Conservation (phyloP, 257 asterid species). For the Cinchona pubescens region DNA sequence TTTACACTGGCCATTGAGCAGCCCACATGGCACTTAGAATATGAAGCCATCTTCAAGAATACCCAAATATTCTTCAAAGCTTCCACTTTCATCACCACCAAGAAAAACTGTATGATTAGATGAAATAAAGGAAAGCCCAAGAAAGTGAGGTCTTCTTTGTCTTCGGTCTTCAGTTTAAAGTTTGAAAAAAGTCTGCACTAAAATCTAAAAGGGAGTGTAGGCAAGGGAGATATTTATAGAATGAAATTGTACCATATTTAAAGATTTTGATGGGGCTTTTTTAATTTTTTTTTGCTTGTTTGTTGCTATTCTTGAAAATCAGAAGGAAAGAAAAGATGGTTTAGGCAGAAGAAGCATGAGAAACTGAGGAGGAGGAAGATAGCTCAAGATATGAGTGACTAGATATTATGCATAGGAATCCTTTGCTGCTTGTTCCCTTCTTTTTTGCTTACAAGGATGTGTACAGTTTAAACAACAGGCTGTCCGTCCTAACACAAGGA, state of each 20-base stretch:
- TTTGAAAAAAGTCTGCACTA: neutral
- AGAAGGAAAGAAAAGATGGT: neutral
- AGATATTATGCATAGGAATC: slow-evolving; percentile 1
- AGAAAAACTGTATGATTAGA: slow-evolving; percentile 1
- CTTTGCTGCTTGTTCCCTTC: slow-evolving; percentile 16
- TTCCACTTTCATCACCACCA: slow-evolving; percentile 5
- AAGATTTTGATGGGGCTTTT: slow-evolving; percentile 23
- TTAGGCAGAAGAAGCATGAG: neutral
- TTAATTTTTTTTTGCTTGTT: neutral
- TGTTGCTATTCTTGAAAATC: slow-evolving; percentile 17
- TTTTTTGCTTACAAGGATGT: slow-evolving; percentile 18
- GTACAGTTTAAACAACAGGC: slow-evolving; percentile 22
- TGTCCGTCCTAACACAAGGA: slow-evolving; percentile 22
- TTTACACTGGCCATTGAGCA: neutral
- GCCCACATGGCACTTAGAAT: neutral
- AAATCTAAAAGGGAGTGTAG: neutral
- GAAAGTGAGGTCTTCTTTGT: neutral
- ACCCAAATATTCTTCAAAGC: slow-evolving; percentile 7
- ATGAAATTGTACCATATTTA: neutral
- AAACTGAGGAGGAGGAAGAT: slow-evolving; percentile 15
- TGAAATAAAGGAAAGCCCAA: neutral
- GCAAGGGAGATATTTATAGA: neutral
- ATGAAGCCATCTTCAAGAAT: neutral
- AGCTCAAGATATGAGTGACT: slow-evolving; percentile 7
- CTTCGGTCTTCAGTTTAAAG: neutral